These are phyloP conservation scores for Ogataea corticis DNA, from an alignment of 805 yeast species.

Conservation along the genomic window DNA sequence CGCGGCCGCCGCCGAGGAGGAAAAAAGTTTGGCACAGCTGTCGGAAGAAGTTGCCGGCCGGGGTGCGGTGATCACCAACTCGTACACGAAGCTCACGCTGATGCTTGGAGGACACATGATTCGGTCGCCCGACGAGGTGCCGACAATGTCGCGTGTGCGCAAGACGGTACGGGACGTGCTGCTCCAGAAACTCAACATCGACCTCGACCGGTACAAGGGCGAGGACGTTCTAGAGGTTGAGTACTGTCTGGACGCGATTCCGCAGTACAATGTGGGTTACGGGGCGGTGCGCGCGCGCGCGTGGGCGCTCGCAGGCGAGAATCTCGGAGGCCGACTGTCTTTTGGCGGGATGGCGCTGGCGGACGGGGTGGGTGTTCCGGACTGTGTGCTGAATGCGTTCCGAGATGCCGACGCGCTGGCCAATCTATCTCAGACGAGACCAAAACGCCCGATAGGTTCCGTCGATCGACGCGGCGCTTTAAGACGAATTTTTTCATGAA, in stretches of 20 bases:
- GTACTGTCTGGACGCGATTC: conserved; percentile 62
- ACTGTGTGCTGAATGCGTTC: conserved; percentile 68
- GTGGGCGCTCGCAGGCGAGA: conserved; percentile 32
- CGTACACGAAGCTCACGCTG: conserved; percentile 73
- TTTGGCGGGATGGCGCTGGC: conserved; percentile 82
- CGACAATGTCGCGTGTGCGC: conserved; percentile 24
- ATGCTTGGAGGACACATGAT: conserved; percentile 78
- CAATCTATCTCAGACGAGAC: too few relatives aligned
- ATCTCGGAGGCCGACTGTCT: conserved; percentile 44
- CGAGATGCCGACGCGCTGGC: conserved; percentile 48
- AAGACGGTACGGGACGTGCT: conserved; percentile 26
- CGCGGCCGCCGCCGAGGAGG: neutral
- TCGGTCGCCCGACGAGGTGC: conserved; percentile 16
- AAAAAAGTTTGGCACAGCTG: conserved; percentile 14
- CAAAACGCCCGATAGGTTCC: too few relatives aligned
- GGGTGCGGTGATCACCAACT: conserved; percentile 24
- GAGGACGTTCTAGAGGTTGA: conserved; percentile 36
- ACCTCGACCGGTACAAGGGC: conserved; percentile 16
- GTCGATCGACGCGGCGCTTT: too few relatives aligned
- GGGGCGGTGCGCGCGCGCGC: conserved; percentile 41
- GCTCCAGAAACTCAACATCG: conserved; percentile 19
- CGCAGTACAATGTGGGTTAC: conserved; percentile 78
- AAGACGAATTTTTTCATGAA: too few relatives aligned
- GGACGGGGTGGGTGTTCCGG: conserved; percentile 87
- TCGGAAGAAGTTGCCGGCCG: conserved; percentile 20